Evolutionary conservation across 1,139 yeast genomes (phyloP).

Genomic region (Pichia norvegensis): DNA sequence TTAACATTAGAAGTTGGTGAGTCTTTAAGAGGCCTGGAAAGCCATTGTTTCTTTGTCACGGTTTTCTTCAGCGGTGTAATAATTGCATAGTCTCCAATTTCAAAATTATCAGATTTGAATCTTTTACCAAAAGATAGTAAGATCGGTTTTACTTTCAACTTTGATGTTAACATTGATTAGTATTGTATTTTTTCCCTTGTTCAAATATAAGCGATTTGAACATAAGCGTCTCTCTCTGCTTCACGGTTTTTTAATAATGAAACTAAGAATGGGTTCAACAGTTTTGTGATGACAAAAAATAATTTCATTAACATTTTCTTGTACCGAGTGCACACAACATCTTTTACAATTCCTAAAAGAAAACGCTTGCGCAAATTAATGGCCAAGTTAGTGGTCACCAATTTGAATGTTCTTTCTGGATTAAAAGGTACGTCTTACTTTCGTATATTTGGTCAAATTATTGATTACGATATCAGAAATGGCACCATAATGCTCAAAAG

Average conservation of each 20-base stretch:
- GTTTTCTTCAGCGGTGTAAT: constrained; percentile 25
- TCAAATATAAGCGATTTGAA: too few species aligned
- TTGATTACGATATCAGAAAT: constrained; percentile 19
- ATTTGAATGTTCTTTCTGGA: constrained; percentile 1
- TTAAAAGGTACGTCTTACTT: constrained; percentile 1
- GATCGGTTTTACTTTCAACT: not conserved
- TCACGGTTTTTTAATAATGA: too few species aligned
- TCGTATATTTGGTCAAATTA: constrained; percentile 27
- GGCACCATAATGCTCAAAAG: constrained; percentile 15
- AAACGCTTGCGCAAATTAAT: constrained; percentile 7
- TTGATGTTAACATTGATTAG: not conserved
- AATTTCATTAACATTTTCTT: too few species aligned
- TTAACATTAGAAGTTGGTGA: constrained; percentile 19
- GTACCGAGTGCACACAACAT: too few species aligned
- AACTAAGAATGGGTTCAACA: too few species aligned
- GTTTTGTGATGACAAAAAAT: too few species aligned
- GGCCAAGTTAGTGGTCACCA: constrained; percentile 22
- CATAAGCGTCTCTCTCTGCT: too few species aligned
- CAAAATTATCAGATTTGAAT: constrained; percentile 12
- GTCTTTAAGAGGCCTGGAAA: constrained; percentile 26
- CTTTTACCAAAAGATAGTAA: constrained; percentile 1
- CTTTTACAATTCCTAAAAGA: too few species aligned
- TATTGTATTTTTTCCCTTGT: too few species aligned
- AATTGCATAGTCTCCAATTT: constrained; percentile 26
- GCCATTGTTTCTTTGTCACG: constrained; percentile 22